Evolutionary conservation across 345 rosid species (phyloP).

Genomic region (Euphorbia pulcherrima): DNA sequence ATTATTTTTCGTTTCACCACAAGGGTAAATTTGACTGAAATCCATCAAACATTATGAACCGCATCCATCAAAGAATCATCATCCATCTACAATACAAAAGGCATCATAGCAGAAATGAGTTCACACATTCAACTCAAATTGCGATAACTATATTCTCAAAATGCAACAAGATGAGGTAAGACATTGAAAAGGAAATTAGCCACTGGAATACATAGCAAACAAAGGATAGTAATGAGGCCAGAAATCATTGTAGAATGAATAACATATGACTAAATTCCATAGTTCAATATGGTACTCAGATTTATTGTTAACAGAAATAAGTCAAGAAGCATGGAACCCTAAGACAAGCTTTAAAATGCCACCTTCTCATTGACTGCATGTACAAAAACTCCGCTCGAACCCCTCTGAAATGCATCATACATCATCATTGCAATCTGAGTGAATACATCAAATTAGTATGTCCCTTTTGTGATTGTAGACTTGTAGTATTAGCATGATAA

Average conservation of each 20-base stretch:
- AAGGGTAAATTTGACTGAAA: conserved; percentile 15
- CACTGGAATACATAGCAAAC: background rate
- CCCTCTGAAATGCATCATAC: conserved; percentile 74
- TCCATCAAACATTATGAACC: conserved; percentile 22
- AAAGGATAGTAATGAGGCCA: background rate
- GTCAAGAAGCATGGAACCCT: conserved; percentile 31
- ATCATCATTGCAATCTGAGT: conserved; percentile 97
- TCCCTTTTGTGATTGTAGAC: conserved; percentile 21
- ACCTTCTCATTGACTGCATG: conserved; percentile 61
- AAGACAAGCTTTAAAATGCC: conserved; percentile 38
- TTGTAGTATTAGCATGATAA: conserved; percentile 23
- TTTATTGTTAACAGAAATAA: conserved; percentile 14
- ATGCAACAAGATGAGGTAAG: conserved; percentile 4
- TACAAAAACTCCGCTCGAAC: conserved; percentile 44
- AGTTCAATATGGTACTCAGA: conserved; percentile 3
- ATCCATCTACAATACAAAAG: conserved; percentile 59
- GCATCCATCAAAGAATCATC: conserved; percentile 35
- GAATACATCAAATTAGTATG: conserved; percentile 55
- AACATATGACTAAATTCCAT: conserved; percentile 8
- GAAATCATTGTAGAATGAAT: background rate
- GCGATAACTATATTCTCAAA: background rate
- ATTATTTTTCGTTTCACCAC: conserved; percentile 9
- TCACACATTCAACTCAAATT: background rate
- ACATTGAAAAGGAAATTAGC: too few species aligned
- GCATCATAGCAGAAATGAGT: conserved; percentile 16